Base-by-base conservation (phyloP, 352 stramenopile genomes). In the Globisporangium okanoganense region DNA sequence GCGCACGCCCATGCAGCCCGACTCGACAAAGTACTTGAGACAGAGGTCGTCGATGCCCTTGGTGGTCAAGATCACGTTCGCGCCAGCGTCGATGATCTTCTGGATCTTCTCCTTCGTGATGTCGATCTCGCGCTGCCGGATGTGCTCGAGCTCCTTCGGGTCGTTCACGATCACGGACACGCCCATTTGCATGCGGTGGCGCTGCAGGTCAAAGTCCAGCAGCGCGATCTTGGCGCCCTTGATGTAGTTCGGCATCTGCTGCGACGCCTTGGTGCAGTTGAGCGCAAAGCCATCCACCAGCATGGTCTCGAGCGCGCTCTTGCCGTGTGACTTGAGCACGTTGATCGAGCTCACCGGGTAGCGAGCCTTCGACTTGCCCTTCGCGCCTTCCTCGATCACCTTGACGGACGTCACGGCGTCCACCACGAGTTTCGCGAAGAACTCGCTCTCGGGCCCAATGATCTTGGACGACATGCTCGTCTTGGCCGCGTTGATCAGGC, bases 11-110 rank as follows among this genome's bases (percentile, higher is more conserved):
- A 99, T 98, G 68, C 89, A 97, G 25, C 94, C 95, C 0, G 94
- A 93, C 79, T 99, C 97, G 24, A 99, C 97, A 84, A 99, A 99
- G 81, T 99, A 99, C 79, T 99, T 99, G 65, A 99, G 91, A 66
- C 96, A 99, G 38, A 99, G 71, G 75, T 99, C 98, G 73, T 99
- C 97, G 65, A 99, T 99, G 64, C 97, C 97, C 82, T 99, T 99
- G 56, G 97, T 99, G n/a, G 97, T 99, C 48, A 99, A 75, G 35
- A 99, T 97, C 31, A 99, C 97, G 62, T 98, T 99, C 47, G 97
- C 97, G 43, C 97, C 97, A 27, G 97, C 85, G 56, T 98, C 85
- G 18, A 99, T 86, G 74, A 99, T 99, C 76, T 99, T 99, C 73
- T 99, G 86, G 73, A 99, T 99, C 71, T 98, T 98, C 77, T 99